Evolutionary conservation across 768 basidiomycete species (phyloP).

Genomic region (Trametes sanguinea): DNA sequence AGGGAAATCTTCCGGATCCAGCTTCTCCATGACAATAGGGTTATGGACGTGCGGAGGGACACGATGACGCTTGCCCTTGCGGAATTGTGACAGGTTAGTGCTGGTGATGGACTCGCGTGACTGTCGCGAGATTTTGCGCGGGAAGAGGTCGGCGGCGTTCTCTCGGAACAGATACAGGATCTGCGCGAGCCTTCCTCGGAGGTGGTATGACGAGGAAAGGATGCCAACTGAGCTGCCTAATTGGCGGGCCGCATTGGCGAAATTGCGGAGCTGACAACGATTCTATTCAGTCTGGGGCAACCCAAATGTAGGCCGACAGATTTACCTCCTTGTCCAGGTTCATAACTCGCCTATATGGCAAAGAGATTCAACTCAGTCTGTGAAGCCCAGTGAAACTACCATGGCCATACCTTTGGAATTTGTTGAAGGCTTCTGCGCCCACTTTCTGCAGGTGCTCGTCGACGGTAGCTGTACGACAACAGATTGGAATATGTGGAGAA

Average conservation of each 20-base stretch:
- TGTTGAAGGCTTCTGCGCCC: conserved; percentile 65
- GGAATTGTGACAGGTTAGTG: conserved; percentile 37
- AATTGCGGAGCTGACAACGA: conserved; percentile 61
- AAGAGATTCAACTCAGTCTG: too few relatives aligned
- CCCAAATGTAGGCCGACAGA: neutral
- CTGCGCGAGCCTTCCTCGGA: conserved; percentile 68
- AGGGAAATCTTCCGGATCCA: conserved; percentile 69
- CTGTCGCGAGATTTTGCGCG: conserved; percentile 56
- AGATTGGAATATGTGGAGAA: neutral
- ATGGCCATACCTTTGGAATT: conserved; percentile 55
- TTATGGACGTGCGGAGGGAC: conserved; percentile 49
- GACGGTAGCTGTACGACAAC: conserved; percentile 48
- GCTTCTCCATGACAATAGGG: conserved; percentile 54
- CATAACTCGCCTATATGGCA: conserved; percentile 49
- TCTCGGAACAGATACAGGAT: conserved; percentile 71
- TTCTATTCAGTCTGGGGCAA: neutral
- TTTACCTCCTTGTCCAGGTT: conserved; percentile 66
- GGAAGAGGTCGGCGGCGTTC: conserved; percentile 78
- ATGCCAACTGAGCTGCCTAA: conserved; percentile 78
- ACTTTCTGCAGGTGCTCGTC: conserved; percentile 70
- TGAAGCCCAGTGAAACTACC: neutral
- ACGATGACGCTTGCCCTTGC: conserved; percentile 34
- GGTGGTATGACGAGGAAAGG: conserved; percentile 69
- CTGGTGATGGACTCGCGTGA: conserved; percentile 41
- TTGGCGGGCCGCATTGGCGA: conserved; percentile 75